Conservation (phyloP, 768 basidiomycete species). For the Mrakia blollopis region DNA sequence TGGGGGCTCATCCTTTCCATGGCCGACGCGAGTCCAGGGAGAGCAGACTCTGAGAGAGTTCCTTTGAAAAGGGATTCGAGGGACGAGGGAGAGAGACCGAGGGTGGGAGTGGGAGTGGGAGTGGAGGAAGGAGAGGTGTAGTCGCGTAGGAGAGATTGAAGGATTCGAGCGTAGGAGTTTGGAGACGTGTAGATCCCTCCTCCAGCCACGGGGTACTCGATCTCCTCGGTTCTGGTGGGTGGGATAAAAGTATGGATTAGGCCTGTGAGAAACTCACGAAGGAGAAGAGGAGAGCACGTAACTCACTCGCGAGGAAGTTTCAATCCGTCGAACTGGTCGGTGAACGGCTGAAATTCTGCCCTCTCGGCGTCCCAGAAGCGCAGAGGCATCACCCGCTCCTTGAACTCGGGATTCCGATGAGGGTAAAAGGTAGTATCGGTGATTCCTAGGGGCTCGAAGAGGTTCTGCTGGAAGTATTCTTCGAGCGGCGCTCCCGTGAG, state of each 20-base stretch:
- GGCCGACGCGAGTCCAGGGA: constrained; percentile 21
- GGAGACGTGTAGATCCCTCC: constrained; percentile 39
- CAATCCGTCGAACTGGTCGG: constrained; percentile 32
- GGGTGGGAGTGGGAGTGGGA: background rate
- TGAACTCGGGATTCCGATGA: constrained; percentile 29
- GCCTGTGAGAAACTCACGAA: background rate
- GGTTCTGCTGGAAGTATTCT: constrained; percentile 39
- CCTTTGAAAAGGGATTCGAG: constrained; percentile 35
- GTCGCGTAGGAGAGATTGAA: constrained; percentile 36
- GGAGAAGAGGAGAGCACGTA: background rate
- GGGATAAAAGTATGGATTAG: background rate
- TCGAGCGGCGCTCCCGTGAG: constrained; percentile 39
- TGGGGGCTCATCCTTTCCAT: constrained; percentile 30
- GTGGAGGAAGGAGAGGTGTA: background rate
- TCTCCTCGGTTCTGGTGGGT: constrained; percentile 33
- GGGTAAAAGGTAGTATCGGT: constrained; percentile 38
- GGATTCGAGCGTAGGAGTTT: constrained; percentile 36
- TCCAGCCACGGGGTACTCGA: constrained; percentile 41
- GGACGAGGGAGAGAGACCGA: constrained; percentile 32
- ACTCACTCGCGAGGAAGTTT: constrained; percentile 39
- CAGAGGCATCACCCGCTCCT: constrained; percentile 34
- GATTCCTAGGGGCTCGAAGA: constrained; percentile 43
- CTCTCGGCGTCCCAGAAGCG: constrained; percentile 25
- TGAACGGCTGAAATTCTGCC: constrained; percentile 34
- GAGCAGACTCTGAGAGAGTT: constrained; percentile 29